Base-by-base conservation (phyloP, 2,329 filamentous ascomycete species). In the Xylariaceae sp. region DNA sequence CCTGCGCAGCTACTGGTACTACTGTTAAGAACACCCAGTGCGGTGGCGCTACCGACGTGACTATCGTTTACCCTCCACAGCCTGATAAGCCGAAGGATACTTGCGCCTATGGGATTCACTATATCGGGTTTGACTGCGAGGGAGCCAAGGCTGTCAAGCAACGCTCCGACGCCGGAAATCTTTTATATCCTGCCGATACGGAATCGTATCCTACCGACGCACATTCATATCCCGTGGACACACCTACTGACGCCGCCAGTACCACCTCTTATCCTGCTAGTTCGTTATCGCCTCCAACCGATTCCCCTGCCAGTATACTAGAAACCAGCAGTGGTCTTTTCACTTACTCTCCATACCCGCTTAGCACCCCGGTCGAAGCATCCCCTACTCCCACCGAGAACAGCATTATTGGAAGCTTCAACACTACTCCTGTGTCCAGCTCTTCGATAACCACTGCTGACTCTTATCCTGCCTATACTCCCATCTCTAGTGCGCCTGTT, bases 21-120 rank as follows among this genome's bases (percentile, higher is more conserved):
- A 81, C 80, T 44, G 78, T 96, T 65, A 74, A 83, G 73, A 96
- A 96, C 81, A 83, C 77, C 57, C 90, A 96, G 79, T 97, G 92
- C 70, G 92, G 91, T 81, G 92, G 92, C 72, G 92, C 92, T 61
- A 89, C 80, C 69, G 85, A 83, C 54, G 90, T 96, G 57, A 84
- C 81, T 51, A 85, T 96, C 69, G 73, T 84, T 69, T 83, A 78
- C 72, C 79, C 81, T 60, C 72, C 81, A 54, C 82, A 86, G 67
- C 74, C 81, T 59, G 70, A 78, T 58, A 77, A 79, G 66, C 68
- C 75, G 55, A 78, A 83, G 69, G 72, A 78, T 46, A 74, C 72
- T 64, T 94, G 89, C 76, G 79, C 80, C 63, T 79, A 95, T 64
- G 84, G 85, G 64, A 81, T 94, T 64, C 86, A 88, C 74, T 80